Evolutionary conservation across 345 rosid genomes (phyloP).

Genomic region (Mallotus nudiflorus): DNA sequence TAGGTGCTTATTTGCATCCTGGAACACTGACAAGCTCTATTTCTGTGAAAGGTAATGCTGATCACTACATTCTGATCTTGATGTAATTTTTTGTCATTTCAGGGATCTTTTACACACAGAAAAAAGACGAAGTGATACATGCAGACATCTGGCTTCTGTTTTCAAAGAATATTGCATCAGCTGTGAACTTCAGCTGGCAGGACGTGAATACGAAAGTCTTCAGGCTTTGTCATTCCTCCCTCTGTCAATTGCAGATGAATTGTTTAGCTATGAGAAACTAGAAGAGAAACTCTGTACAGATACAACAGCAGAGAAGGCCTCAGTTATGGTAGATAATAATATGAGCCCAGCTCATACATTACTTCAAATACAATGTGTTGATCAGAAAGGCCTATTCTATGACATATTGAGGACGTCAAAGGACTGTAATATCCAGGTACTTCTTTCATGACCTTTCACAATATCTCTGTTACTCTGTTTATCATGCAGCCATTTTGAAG

Average conservation of each 20-base stretch:
- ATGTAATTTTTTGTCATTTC: slow-evolving; percentile 5
- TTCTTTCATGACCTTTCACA: neutral
- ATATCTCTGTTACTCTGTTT: neutral
- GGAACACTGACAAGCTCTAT: neutral
- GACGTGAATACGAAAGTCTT: slow-evolving; percentile 26
- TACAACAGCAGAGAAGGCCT: slow-evolving; percentile 12
- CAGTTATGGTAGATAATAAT: slow-evolving; percentile 26
- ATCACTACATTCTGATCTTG: neutral
- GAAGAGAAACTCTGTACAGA: slow-evolving; percentile 5
- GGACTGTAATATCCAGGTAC: slow-evolving; percentile 32
- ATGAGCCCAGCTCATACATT: slow-evolving; percentile 38
- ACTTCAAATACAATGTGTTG: slow-evolving; percentile 33
- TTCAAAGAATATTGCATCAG: slow-evolving; percentile 25
- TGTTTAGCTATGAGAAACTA: slow-evolving; percentile 18
- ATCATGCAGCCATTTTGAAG: neutral
- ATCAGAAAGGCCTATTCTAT: slow-evolving; percentile 34
- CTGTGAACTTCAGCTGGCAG: slow-evolving; percentile 36
- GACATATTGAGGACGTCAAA: slow-evolving; percentile 36
- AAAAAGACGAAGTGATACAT: slow-evolving; percentile 26
- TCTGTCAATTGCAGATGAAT: slow-evolving; percentile 26
- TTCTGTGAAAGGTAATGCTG: neutral
- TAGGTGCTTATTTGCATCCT: neutral
- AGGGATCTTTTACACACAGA: slow-evolving; percentile 35
- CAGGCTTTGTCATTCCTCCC: slow-evolving; percentile 28
- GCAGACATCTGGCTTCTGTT: slow-evolving; percentile 19